phyloP scores from a whole-genome alignment of 306 rosid species.

The Adenanthera pavonina region DNA sequence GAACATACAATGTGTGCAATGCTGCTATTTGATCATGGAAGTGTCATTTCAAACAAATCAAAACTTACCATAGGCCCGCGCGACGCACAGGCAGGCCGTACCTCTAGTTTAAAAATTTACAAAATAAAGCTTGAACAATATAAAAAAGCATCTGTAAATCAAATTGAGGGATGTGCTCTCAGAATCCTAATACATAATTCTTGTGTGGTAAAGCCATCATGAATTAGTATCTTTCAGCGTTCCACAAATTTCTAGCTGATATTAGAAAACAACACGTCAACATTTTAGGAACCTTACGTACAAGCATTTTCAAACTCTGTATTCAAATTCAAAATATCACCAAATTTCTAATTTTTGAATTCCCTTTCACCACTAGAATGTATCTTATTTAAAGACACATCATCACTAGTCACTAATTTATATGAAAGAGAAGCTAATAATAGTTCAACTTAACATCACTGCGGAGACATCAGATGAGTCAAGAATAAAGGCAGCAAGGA shows the following conservation, averaged over 20 bases:
- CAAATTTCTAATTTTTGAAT: not conserved
- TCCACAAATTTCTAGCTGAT: not conserved
- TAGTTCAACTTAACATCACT: conserved; percentile 8
- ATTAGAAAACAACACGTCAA: not conserved
- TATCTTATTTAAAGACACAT: not conserved
- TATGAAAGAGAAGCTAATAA: not conserved
- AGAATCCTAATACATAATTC: not conserved
- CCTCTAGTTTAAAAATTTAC: not conserved
- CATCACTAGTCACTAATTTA: not conserved
- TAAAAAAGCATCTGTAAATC: not conserved
- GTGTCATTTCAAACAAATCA: no score
- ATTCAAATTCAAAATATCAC: not conserved
- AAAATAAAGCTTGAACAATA: not conserved
- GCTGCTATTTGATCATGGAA: no score
- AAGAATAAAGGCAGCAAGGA: not conserved
- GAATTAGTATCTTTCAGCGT: not conserved
- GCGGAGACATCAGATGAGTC: not conserved
- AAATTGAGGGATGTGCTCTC: not conserved
- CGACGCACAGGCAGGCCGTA: no score
- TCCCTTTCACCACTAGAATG: not conserved
- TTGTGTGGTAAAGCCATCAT: not conserved
- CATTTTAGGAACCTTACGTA: not conserved
- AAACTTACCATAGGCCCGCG: no score
- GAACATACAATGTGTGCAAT: no score
- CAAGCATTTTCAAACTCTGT: not conserved